Conservation (phyloP, 192 early-diverging fungal genomes). For the Coemansia sp. region DNA sequence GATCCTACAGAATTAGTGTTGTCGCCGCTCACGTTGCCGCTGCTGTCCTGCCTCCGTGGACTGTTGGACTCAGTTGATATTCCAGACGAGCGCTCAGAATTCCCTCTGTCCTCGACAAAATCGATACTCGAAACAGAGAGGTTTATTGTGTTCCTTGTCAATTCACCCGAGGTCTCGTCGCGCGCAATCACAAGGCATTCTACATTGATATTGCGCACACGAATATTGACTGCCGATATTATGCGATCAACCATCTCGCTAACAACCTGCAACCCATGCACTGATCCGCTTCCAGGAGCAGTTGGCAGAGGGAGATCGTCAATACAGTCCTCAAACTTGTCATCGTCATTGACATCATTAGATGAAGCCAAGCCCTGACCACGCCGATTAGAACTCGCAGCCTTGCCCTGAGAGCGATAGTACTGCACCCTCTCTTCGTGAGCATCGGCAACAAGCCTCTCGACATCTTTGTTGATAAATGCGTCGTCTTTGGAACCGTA, state of each 20-base stretch:
- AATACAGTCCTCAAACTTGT: slow-evolving; percentile 26
- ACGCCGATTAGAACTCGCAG: neutral
- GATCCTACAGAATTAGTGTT: slow-evolving; percentile 12
- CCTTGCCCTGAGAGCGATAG: slow-evolving; percentile 22
- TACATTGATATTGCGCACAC: slow-evolving; percentile 48
- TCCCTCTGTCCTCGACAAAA: slow-evolving; percentile 37
- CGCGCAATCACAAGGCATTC: slow-evolving; percentile 27
- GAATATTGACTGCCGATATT: slow-evolving; percentile 74
- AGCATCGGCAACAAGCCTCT: slow-evolving; percentile 44
- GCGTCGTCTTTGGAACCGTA: slow-evolving; percentile 62
- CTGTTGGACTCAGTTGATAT: slow-evolving; percentile 7
- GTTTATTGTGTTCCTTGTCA: slow-evolving; percentile 28
- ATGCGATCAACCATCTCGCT: slow-evolving; percentile 83
- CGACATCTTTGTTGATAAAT: slow-evolving; percentile 53
- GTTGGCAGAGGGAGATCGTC: slow-evolving; percentile 31
- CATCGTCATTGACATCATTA: slow-evolving; percentile 11
- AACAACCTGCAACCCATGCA: slow-evolving; percentile 71
- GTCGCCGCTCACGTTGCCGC: slow-evolving; percentile 12
- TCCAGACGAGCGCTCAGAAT: slow-evolving; percentile 10
- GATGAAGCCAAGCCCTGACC: neutral
- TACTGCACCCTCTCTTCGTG: slow-evolving; percentile 47
- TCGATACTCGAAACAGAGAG: slow-evolving; percentile 50
- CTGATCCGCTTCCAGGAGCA: slow-evolving; percentile 33
- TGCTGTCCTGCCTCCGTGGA: slow-evolving; percentile 11
- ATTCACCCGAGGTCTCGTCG: slow-evolving; percentile 15